A percentile compares a stretch with the other conserved stretches of the same genome.
Conservation (phyloP, 805 yeast species). For the Suhomyces canberraensis region DNA sequence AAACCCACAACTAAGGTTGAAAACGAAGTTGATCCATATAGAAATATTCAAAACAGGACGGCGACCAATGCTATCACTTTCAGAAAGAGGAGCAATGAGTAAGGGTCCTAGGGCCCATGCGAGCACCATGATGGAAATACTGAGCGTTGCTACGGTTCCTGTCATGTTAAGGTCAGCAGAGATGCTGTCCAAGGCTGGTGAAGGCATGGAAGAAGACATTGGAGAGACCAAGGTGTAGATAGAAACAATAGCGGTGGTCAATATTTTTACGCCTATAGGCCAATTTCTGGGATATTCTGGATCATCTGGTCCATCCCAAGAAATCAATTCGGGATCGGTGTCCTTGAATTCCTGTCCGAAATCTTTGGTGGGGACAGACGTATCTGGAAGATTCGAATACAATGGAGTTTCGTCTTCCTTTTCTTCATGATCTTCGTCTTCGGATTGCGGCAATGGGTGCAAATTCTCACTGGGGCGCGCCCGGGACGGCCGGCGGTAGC, state of each 20-base stretch:
- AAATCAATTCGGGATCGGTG: conserved; percentile 37
- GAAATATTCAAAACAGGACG: conserved; percentile 30
- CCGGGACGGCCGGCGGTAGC: no score
- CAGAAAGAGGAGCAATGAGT: conserved; percentile 38
- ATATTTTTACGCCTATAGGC: conserved; percentile 20
- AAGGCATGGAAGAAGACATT: conserved; percentile 38
- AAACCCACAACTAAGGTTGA: conserved; percentile 38
- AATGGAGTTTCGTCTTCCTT: conserved; percentile 8
- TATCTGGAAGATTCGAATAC: conserved; percentile 19
- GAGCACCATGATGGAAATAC: conserved; percentile 34
- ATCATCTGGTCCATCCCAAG: conserved; percentile 32
- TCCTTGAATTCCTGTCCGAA: conserved; percentile 30
- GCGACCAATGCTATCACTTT: conserved; percentile 35
- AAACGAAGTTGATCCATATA: conserved; percentile 32
- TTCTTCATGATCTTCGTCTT: conserved; percentile 9
- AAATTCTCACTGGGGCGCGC: no score
- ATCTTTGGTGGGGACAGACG: conserved; percentile 22
- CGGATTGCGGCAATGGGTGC: no score
- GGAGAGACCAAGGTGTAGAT: conserved; percentile 38
- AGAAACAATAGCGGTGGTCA: conserved; percentile 26
- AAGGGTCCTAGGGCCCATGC: conserved; percentile 43
- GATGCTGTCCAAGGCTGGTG: conserved; percentile 33
- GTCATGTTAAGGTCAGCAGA: conserved; percentile 28
- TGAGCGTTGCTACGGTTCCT: conserved; percentile 25
- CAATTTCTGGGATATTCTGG: conserved; percentile 37